Evolutionary conservation across 2,329 filamentous ascomycete genomes (phyloP), one percentile per base, ranked within the genome.

Genomic region (Zymoseptoria tritici): DNA sequence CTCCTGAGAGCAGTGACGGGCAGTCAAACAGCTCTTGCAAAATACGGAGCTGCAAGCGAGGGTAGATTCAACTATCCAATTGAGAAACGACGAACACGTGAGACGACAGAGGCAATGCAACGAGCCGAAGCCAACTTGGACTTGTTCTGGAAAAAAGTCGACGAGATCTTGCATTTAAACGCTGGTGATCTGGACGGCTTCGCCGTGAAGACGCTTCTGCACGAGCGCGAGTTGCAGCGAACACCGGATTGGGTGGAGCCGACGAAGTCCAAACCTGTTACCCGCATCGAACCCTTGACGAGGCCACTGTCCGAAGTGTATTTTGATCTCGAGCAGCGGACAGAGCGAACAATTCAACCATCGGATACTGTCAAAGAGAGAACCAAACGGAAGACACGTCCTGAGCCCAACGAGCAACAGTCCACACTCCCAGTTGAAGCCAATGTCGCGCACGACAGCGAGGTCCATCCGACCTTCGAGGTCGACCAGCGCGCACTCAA

Each of bases 401-500:
- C 36, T 11, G 13, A 46, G 36, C 16, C 36, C 5, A 46, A 24
- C 22, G 22, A 24, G 22, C 22, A 46, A n/a, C 21, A 22, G 4
- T 16, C 36, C 11, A 46, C 13, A 46, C 52, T 31, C 9, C 52
- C 20, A 9, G 26, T 2, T 8, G 26, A 29, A 29, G 26, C 26
- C 26, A 29, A 29, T 29, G 26, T 29, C 2, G 26, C 26, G 26
- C 26, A 29, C 26, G 26, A 29, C 26, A 29, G 7, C 26, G 26
- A 29, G 26, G 26, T 29, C 26, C 26, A 29, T 29, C 57, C 70
- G 6, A 69, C 61, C 2, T 73, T 78, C 59, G 51, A 22, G 3
- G 67, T 79, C 26, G 70, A 76, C 58, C 68, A 67, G 19, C 74
- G 76, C 6, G 70, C 76, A 0, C 66, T 70, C 50, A 79, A 77